phyloP scores from a whole-genome alignment of 1,139 yeast species.

The Sporopachydermia cereana region DNA sequence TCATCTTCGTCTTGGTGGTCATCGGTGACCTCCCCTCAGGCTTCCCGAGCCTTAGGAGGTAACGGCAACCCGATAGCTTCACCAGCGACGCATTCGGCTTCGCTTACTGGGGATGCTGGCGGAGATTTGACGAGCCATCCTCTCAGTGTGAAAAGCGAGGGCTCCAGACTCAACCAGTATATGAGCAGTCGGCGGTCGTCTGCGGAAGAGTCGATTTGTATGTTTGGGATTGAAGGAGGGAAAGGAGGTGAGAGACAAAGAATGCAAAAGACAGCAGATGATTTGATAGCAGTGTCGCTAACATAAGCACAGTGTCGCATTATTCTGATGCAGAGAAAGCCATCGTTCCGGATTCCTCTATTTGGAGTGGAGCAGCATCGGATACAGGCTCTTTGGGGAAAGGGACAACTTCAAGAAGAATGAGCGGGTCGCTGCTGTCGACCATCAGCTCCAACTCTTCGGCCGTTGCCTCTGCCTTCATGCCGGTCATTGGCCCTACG shows the following conservation, averaged over 20 bases:
- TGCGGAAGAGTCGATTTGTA: conserved; percentile 5
- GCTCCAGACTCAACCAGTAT: background rate
- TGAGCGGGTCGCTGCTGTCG: conserved; percentile 3
- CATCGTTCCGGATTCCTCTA: conserved; percentile 1
- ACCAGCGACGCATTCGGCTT: background rate
- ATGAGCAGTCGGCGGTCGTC: background rate
- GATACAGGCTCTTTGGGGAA: background rate
- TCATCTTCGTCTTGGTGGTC: conserved; percentile 5
- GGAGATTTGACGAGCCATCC: background rate
- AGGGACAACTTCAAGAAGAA: background rate
- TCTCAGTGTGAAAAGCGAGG: conserved; percentile 1
- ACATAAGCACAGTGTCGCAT: conserved; percentile 3
- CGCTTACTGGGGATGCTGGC: background rate
- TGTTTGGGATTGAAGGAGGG: no score
- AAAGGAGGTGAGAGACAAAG: no score
- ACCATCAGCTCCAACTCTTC: background rate
- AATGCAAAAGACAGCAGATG: no score
- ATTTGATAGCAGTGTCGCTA: no score
- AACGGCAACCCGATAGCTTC: background rate
- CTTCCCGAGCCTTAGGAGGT: background rate
- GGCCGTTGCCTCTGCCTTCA: background rate
- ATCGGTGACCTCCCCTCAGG: conserved; percentile 3
- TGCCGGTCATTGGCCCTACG: background rate
- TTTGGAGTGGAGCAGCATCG: background rate
- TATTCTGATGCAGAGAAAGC: background rate